Evolutionary conservation across 208 protist genomes (phyloP).

Genomic region (Wallacemonas sp.): DNA sequence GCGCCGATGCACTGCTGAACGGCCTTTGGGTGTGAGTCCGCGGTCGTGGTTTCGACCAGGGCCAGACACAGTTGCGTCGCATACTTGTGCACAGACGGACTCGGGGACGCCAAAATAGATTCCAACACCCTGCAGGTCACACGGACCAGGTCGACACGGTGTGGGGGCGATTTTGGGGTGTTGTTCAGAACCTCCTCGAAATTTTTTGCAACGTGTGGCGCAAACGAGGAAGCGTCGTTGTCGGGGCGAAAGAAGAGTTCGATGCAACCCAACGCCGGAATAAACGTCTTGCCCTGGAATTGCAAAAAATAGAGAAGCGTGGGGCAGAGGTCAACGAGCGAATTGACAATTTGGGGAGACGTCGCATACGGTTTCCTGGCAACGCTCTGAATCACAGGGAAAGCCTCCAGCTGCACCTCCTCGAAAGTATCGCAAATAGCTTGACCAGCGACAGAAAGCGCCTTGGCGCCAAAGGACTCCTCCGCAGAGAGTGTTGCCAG

Average conservation of each 20-base stretch:
- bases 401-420: conserved; percentile 48
- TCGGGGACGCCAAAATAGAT: conserved; percentile 7
- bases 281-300: conserved; percentile 16
- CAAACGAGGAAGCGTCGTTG: conserved; percentile 13
- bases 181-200: neutral
- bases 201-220: neutral
- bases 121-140: conserved; percentile 8
- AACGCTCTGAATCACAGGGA: conserved; percentile 40
- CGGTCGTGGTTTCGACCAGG: neutral
- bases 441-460: conserved; percentile 23
- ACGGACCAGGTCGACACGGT: conserved; percentile 5
- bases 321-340: conserved; percentile 25
- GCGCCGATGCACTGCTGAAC: conserved; percentile 5
- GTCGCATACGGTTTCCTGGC: conserved; percentile 18
- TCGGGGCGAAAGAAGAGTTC: conserved; percentile 21
- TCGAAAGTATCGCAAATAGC: conserved; percentile 39
- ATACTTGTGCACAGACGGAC: conserved; percentile 10
- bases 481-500: conserved; percentile 35
- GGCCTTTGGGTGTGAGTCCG: neutral
- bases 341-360: conserved; percentile 14
- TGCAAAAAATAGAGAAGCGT: conserved; percentile 16
- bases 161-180: neutral
- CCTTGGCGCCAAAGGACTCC: conserved; percentile 24
- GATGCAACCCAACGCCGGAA: conserved; percentile 21
- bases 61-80: neutral